Conservation (phyloP, 306 rosid species). For the Vigna trinervia region DNA sequence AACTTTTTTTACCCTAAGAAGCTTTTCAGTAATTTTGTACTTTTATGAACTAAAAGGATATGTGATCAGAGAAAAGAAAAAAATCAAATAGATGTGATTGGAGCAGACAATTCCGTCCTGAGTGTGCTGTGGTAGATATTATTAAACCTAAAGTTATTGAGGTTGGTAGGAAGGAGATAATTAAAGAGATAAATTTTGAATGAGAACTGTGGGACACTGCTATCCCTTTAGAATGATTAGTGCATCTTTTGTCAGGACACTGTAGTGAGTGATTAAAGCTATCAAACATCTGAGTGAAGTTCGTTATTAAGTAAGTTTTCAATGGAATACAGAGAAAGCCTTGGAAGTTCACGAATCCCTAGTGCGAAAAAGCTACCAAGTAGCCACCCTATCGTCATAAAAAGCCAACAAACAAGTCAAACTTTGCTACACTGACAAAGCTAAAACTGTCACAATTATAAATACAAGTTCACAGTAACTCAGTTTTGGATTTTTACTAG, state of each 20-base stretch:
- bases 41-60: too few relatives aligned
- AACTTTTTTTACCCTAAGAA: too few relatives aligned
- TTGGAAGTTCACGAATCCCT: constrained; percentile 5
- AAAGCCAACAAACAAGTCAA: constrained; percentile 47
- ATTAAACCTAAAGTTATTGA: background rate
- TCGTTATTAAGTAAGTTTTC: constrained; percentile 12
- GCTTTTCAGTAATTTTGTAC: too few relatives aligned
- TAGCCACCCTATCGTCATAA: constrained; percentile 21
- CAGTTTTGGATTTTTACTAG: constrained; percentile 33
- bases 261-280: background rate
- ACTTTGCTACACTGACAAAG: constrained; percentile 33
- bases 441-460: constrained; percentile 1
- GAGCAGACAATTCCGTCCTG: too few relatives aligned
- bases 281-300: constrained; percentile 1
- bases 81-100: too few relatives aligned
- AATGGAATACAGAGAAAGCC: background rate
- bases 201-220: background rate
- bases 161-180: background rate
- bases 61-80: too few relatives aligned
- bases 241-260: constrained; percentile 23
- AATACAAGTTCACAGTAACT: background rate
- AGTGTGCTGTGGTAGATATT: background rate
- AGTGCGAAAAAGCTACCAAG: constrained; percentile 20
- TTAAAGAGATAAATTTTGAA: background rate
- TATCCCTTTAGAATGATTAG: constrained; percentile 34